Base-by-base conservation (phyloP, 129 eudicot species). In the Flaveria linearis region DNA sequence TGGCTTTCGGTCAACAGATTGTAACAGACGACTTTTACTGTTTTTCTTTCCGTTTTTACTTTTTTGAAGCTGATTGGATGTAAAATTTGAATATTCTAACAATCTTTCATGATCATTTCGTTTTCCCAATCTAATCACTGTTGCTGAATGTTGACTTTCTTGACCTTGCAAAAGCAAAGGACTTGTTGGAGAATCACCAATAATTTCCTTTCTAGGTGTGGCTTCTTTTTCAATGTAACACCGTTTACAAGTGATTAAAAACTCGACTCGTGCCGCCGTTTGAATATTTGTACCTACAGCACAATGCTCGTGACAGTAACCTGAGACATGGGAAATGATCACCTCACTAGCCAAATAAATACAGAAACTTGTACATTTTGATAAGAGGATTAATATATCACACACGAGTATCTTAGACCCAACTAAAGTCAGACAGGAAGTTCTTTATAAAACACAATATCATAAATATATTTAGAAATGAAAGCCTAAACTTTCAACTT, bases 241-340 rank as follows among this genome's bases (percentile, higher is more conserved):
- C 12, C 63, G 77, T 76, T 86, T 87, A 88, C 99, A 95, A 62
- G 90, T 84, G 83, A 76, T 73, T 42, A 80, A 13, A 69, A 73
- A 81, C 60, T 87, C 92, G n/a, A 84, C 83, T 36, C 74, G 87
- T 39, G 81, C 88, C 25, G 20, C 79, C 70, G 33, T 70, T 16
- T 76, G 85, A 74, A 78, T 80, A 26, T 85, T 72, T 65, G 89
- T 82, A 69, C 89, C 88, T 20, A 77, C 49, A 9, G 89, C 78
- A 76, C 99, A 95, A 17, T 79, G 83, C 80, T 78, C 87, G 22
- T 95, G 99, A 84, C 96, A 95, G 71, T 80, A 85, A 83, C 99
- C 99, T 95, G 88, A 25, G 23, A 17, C 49, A 17, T 2, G 15
- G 16, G 9, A 58, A 57, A 30, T 11, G 11, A 6, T 17, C 33